Base-by-base conservation (phyloP, 2,329 filamentous ascomycete genomes). In the Colletotrichum tofieldiae region DNA sequence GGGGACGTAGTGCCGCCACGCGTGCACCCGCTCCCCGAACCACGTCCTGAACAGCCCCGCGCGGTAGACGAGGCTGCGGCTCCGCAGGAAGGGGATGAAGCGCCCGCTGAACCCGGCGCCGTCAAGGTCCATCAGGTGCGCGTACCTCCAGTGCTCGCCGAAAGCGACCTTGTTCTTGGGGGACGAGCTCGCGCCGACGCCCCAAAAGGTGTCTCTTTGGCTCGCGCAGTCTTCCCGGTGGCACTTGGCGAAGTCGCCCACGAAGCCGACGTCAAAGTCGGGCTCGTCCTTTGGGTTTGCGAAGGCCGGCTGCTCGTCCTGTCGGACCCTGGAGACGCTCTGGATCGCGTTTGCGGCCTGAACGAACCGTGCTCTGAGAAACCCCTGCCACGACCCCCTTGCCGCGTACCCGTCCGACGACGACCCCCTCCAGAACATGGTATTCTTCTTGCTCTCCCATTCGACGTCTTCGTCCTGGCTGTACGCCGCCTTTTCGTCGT, bases 1-100 rank as follows among this genome's bases (percentile, higher is more conserved):
- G 0, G 91, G 91, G 0, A 92, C 85, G 74, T 90, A 93, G 78
- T 93, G 91, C 29, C 83, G 81, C 91, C 91, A 93, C 0, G 88
- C 84, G 18, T 89, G 82, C 2, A 93, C 79, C 2, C 91, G 84
- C 43, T 87, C 85, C 75, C 92, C 90, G 76, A 91, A 90, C 91
- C 91, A 93, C 68, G 92, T 90, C 32, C 86, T 83, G 77, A 91
- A 93, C 32, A 91, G 82, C 2, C 88, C 90, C 0, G 87, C 86
- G 73, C 91, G 90, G 77, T 92, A 86, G 0, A 88, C 87, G 2
- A 91, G 78, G 4, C 85, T 88, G 1, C 80, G 84, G 16, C 84
- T 87, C 18, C 82, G 80, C 16, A 92, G 78, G 75, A 91, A 90
- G 0, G 83, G 83, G 11, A 85, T 77, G 75, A 85, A 89, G 0